Evolutionary conservation across 2,329 filamentous ascomycete species (phyloP).

Genomic region (Bertia moriformis): DNA sequence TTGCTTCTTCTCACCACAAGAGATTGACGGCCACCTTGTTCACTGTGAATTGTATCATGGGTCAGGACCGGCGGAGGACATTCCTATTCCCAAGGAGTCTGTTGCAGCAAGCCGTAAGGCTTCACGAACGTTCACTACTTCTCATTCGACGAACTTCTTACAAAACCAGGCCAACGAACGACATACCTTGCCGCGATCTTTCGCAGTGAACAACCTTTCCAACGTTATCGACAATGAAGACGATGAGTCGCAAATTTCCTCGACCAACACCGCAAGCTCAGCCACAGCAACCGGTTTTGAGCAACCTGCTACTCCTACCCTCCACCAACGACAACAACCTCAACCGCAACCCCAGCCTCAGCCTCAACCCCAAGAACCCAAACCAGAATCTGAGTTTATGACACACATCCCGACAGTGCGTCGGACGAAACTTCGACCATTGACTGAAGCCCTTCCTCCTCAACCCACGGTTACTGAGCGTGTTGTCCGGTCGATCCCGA

Average conservation of each 20-base stretch:
- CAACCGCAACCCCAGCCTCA: slow-evolving; percentile 3
- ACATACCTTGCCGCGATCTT: slow-evolving; percentile 19
- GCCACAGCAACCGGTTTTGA: slow-evolving; percentile 18
- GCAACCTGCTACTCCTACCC: neutral
- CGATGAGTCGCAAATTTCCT: slow-evolving; percentile 11
- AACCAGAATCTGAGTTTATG: slow-evolving; percentile 26
- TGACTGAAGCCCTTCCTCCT: slow-evolving; percentile 26
- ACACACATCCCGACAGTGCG: slow-evolving; percentile 27
- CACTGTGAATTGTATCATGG: slow-evolving; percentile 28
- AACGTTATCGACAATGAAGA: slow-evolving; percentile 12
- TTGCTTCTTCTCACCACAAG: slow-evolving; percentile 27
- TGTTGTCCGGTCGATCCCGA: slow-evolving; percentile 26
- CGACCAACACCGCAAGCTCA: slow-evolving; percentile 23
- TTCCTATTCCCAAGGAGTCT: slow-evolving; percentile 19
- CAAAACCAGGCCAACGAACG: slow-evolving; percentile 14
- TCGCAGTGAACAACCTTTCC: slow-evolving; percentile 18
- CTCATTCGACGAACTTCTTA: neutral
- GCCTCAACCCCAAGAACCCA: too few species aligned
- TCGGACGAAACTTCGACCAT: slow-evolving; percentile 22
- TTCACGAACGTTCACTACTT: neutral
- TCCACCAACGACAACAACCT: slow-evolving; percentile 6
- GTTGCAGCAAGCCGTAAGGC: slow-evolving; percentile 7
- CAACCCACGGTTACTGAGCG: slow-evolving; percentile 25
- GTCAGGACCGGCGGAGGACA: slow-evolving; percentile 24
- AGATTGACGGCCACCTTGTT: slow-evolving; percentile 27